Evolutionary conservation across 225 moss, liverwort and hornwort genomes (phyloP).

Genomic region (Polytrichum formosum): DNA sequence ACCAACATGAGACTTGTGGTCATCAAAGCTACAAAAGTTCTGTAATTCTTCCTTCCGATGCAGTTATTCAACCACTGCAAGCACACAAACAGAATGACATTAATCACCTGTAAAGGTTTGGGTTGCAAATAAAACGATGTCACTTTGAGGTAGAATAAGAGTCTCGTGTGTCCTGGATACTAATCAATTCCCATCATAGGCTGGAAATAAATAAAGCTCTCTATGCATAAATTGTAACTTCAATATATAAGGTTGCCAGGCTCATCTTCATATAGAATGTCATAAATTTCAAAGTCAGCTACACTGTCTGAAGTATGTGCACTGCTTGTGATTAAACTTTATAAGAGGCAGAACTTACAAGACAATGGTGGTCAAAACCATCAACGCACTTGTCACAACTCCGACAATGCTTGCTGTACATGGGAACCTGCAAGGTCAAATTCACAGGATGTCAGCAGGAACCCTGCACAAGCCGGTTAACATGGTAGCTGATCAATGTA

Average conservation of each 20-base stretch:
- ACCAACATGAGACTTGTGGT: slow-evolving; percentile 68
- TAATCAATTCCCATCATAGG: no score
- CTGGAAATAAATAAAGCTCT: no score
- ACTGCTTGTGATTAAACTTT: not conserved
- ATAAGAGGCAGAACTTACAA: slow-evolving; percentile 44
- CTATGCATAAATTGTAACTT: not conserved
- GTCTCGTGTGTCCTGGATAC: no score
- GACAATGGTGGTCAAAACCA: slow-evolving; percentile 96
- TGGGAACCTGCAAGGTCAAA: slow-evolving; percentile 59
- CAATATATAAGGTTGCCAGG: no score
- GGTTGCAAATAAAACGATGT: not conserved
- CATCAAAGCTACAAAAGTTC: slow-evolving; percentile 87
- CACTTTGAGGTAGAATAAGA: no score
- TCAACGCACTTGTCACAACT: slow-evolving; percentile 99
- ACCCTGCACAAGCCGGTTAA: no score
- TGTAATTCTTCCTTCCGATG: slow-evolving; percentile 90
- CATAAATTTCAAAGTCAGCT: no score
- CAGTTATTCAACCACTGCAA: slow-evolving; percentile 98
- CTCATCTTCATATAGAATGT: no score
- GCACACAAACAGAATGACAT: slow-evolving; percentile 16
- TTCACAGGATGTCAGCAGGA: not conserved
- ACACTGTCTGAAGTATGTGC: no score
- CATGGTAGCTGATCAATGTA: no score
- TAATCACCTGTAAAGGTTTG: slow-evolving; percentile 3
- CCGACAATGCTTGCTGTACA: slow-evolving; percentile 93